Evolutionary conservation across 352 stramenopile species (phyloP).

Genomic region (Phytopythium boreale): DNA sequence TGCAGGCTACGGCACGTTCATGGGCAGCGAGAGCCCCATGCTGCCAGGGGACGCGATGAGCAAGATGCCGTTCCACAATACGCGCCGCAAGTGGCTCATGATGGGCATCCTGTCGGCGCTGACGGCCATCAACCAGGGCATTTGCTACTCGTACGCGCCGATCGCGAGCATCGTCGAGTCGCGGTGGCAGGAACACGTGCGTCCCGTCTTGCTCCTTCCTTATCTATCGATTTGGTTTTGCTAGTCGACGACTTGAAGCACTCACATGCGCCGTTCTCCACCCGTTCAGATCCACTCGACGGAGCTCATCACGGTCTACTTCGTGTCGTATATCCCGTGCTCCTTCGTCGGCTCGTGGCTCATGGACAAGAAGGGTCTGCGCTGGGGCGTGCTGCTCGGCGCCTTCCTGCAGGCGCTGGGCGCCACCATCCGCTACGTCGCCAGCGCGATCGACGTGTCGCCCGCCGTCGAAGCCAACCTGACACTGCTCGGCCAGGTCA

Average conservation of each 20-base stretch:
- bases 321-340: conserved; percentile 76
- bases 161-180: conserved; percentile 64
- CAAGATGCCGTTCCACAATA: not conserved
- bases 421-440: conserved; percentile 42
- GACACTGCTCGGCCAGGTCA: conserved; percentile 54
- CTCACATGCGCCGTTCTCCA: not conserved
- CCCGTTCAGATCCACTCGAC: conserved; percentile 51
- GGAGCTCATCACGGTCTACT: conserved; percentile 77
- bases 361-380: conserved; percentile 75
- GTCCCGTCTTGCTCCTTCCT: conserved; percentile 3
- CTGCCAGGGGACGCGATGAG: not conserved
- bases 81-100: conserved; percentile 61
- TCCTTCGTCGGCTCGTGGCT: conserved; percentile 78
- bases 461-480: conserved; percentile 27
- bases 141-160: conserved; percentile 79
- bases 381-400: conserved; percentile 59
- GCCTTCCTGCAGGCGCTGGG: conserved; percentile 50
- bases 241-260: not conserved
- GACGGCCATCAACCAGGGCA: conserved; percentile 63
- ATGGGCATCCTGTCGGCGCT: conserved; percentile 61
- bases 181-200: conserved; percentile 47
- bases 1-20: conserved; percentile 6
- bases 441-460: conserved; percentile 19
- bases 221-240: not conserved
- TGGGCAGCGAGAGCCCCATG: not conserved